These are phyloP conservation scores for Fallopia convolvulus DNA, from an alignment of 148 eudicot species.

Conservation along the genomic window DNA sequence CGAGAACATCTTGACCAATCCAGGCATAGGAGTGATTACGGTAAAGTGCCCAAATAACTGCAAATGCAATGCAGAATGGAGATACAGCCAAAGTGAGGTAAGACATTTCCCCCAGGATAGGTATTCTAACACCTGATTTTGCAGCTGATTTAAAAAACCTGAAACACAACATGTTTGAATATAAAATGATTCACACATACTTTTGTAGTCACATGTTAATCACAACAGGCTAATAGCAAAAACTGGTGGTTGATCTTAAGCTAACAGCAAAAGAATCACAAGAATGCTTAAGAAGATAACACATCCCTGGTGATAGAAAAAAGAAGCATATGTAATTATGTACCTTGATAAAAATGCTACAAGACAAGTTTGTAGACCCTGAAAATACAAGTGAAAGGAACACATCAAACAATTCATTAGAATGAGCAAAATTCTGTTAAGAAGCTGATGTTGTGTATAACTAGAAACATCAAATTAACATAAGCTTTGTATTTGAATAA, in stretches of 20 bases:
- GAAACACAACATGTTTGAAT: constrained; percentile 10
- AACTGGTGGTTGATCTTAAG: background rate
- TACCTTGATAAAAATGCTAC: constrained; percentile 73
- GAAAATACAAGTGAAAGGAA: constrained; percentile 19
- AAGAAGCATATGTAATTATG: constrained; percentile 26
- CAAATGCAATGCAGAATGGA: constrained; percentile 79
- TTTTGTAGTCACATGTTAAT: background rate
- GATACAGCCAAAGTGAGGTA: constrained; percentile 67
- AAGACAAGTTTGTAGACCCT: constrained; percentile 73
- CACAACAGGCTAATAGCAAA: background rate
- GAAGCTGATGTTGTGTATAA: background rate
- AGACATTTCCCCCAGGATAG: constrained; percentile 68
- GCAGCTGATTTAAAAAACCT: constrained; percentile 56
- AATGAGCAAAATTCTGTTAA: background rate
- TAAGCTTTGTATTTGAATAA: background rate
- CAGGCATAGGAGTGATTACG: constrained; percentile 52
- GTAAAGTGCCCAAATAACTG: constrained; percentile 64
- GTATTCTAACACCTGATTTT: constrained; percentile 59
- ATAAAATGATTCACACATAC: background rate
- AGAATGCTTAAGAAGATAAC: background rate
- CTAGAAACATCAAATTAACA: background rate
- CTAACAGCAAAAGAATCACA: background rate
- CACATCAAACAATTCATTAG: background rate
- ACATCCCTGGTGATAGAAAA: background rate
- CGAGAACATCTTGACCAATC: constrained; percentile 95